Base-by-base conservation (phyloP, 23 red algal genomes). In the Gracilaria domingensis region DNA sequence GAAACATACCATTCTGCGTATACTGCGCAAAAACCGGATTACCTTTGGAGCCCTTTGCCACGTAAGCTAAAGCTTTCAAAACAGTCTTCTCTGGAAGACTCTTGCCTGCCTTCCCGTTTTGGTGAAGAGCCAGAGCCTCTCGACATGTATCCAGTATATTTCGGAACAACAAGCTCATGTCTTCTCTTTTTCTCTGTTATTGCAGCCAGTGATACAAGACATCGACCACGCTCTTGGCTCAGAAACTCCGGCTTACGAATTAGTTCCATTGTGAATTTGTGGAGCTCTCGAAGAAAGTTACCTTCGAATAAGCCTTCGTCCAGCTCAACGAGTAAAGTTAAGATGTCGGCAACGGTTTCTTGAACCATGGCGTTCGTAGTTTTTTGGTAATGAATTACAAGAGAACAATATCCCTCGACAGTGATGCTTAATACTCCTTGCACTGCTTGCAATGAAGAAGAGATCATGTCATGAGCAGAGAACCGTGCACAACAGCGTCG, bases 401-500 rank as follows among this genome's bases (percentile, higher is more conserved):
- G 77, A 17, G 85, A 50, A 45, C 91, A 93, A 98, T 66, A 23
- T 85, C 71, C 44, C n/a, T 54, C 18, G 71, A 62, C 38, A 77
- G 36, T 16, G 72, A 40, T 29, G 38, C 54, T 54, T 94, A 75
- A 26, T 79, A 85, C 25, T 38, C 7, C 45, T 36, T 76, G 26
- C 90, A 67, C 40, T 94, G 64, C 33, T 54, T 53, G 8, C 80
- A 84, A 38, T 59, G 39, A 75, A 94, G 56, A 7, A 98, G 92
- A 54, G 84, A 69, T 37, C 58, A 69, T 32, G 89, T 79, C 61
- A 93, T 84, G 3, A 69, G 58, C 17, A 98, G 59, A 26, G 74
- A 80, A 9, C 95, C 95, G 72, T 98, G 95, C n/a, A 91, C 71
- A 57, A 90, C 56, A 11, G 87, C 70, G 82, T 66, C 35, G 36